Evolutionary conservation across 768 basidiomycete genomes (phyloP).

Genomic region (Leccinum aurantiacum): DNA sequence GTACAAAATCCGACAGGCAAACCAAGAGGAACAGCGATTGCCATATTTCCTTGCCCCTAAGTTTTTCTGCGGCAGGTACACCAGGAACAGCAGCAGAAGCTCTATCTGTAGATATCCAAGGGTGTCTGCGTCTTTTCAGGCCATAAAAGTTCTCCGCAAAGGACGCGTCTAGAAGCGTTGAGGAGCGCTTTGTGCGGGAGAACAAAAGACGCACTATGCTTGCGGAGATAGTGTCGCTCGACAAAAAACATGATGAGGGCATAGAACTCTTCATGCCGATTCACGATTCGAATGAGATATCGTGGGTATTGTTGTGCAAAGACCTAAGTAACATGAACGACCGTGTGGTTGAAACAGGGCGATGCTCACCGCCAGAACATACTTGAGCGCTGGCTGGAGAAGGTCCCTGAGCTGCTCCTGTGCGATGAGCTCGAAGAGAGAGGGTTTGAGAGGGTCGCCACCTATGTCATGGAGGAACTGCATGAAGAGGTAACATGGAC

Average conservation of each 20-base stretch:
- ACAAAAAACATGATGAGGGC: slow-evolving; percentile 85
- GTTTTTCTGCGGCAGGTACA: slow-evolving; percentile 59
- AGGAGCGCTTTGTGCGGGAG: neutral
- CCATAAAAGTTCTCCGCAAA: slow-evolving; percentile 98
- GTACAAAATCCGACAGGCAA: slow-evolving; percentile 25
- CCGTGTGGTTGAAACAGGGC: neutral
- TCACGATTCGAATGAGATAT: slow-evolving; percentile 87
- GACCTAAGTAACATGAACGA: slow-evolving; percentile 51
- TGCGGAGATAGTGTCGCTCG: slow-evolving; percentile 86
- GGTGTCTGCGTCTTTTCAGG: slow-evolving; percentile 73
- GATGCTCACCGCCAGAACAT: slow-evolving; percentile 78
- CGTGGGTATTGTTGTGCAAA: slow-evolving; percentile 94
- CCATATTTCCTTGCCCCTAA: slow-evolving; percentile 68
- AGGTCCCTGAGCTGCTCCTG: slow-evolving; percentile 92
- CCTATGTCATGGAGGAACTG: slow-evolving; percentile 82
- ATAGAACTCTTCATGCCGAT: slow-evolving; percentile 96
- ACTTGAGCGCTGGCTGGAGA: slow-evolving; percentile 92
- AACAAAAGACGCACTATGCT: slow-evolving; percentile 60
- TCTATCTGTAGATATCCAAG: slow-evolving; percentile 69
- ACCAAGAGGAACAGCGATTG: slow-evolving; percentile 82
- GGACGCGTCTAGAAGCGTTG: slow-evolving; percentile 66
- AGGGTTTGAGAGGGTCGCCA: slow-evolving; percentile 71
- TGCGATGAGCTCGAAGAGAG: slow-evolving; percentile 88
- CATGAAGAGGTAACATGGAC: slow-evolving; percentile 41
- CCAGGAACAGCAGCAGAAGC: slow-evolving; percentile 67